Evolutionary conservation across 371 early-diverging fungal species (phyloP).

Genomic region (Mucor plumbeus): DNA sequence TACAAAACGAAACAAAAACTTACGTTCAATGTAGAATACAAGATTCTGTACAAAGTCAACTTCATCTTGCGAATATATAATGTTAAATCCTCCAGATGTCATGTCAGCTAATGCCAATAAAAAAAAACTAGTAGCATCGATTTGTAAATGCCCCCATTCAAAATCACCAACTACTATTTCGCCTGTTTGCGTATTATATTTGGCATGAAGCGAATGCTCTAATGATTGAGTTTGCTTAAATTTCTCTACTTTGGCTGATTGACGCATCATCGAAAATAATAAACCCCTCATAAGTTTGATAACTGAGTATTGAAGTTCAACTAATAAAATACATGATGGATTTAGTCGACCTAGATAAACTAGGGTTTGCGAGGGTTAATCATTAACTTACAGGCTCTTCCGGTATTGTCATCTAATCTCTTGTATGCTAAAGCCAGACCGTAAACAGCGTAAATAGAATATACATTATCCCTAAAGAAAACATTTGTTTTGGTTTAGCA

Average conservation of each 20-base stretch:
- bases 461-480: constrained; percentile 82
- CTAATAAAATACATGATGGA: constrained; percentile 35
- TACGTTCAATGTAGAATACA: constrained; percentile 88
- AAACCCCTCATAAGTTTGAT: constrained; percentile 81
- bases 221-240: constrained; percentile 81
- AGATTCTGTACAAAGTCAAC: constrained; percentile 92
- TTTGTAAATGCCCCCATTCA: constrained; percentile 84
- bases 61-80: constrained; percentile 87
- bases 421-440: constrained; percentile 88
- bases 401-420: constrained; percentile 81
- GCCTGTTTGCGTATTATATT: constrained; percentile 86
- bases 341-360: background rate
- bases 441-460: constrained; percentile 89
- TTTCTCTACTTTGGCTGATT: constrained; percentile 81
- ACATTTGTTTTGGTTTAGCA: constrained; percentile 11
- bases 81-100: constrained; percentile 80
- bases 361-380: background rate
- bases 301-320: constrained; percentile 85
- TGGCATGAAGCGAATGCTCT: constrained; percentile 83
- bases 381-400: constrained; percentile 74
- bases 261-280: constrained; percentile 88
- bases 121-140: constrained; percentile 89
- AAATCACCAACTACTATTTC: constrained; percentile 88
- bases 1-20: constrained; percentile 9
- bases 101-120: constrained; percentile 83